Conservation (phyloP, 768 basidiomycete species). For the Lactifluus hygrophoroides region DNA sequence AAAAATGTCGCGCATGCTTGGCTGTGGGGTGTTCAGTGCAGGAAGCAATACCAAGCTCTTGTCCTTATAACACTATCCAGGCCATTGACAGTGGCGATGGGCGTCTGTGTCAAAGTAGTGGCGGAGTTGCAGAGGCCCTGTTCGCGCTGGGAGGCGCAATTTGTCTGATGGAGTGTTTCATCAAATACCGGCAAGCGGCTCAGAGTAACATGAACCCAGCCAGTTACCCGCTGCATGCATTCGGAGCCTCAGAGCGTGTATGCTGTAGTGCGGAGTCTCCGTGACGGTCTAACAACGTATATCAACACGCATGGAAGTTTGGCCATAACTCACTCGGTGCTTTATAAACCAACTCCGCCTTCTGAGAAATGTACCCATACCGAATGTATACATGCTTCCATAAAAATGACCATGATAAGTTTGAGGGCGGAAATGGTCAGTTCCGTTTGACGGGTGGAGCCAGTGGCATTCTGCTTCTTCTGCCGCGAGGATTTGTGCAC, state of each 20-base stretch:
- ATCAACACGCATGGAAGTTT: not conserved
- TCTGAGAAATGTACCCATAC: too few species aligned
- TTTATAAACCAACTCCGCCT: not conserved
- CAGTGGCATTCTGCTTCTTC: too few species aligned
- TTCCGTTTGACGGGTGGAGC: too few species aligned
- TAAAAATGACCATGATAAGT: not conserved
- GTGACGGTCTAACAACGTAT: too few species aligned
- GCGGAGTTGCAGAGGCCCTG: not conserved
- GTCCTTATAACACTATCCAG: not conserved
- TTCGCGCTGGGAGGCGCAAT: not conserved
- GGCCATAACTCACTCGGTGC: not conserved
- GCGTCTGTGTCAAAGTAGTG: not conserved
- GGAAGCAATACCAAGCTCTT: too few species aligned
- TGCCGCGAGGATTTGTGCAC: not conserved
- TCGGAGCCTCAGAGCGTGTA: too few species aligned
- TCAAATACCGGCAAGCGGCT: not conserved
- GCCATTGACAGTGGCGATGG: not conserved
- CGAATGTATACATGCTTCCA: too few species aligned
- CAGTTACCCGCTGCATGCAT: too few species aligned
- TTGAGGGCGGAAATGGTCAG: not conserved
- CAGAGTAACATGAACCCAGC: not conserved
- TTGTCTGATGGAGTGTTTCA: not conserved
- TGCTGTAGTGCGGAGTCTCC: not conserved
- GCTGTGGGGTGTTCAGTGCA: not conserved
- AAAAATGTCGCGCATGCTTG: not conserved